Base-by-base conservation (phyloP, 2,329 filamentous ascomycete species). In the Clarireedia homoeocarpa region DNA sequence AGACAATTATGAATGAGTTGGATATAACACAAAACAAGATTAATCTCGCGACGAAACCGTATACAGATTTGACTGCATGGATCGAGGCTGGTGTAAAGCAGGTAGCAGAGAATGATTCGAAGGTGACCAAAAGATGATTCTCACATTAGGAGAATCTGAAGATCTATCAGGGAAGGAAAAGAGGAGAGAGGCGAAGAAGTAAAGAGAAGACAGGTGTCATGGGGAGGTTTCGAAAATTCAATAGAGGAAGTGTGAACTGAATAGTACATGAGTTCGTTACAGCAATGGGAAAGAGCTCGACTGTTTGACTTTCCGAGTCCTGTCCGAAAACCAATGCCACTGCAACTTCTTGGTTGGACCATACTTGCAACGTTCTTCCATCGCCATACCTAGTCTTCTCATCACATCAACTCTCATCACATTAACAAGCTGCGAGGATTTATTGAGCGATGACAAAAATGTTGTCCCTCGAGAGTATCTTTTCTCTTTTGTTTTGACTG, bases 51-150 rank as follows among this genome's bases (percentile, higher is more conserved):
- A 12, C 40, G 40, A 55, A 26, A 55, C 27, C 17, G 24, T 45
- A 30, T 51, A 34, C 48, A 45, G 48, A 55, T 55, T 5, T 27
- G 23, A n/a, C 44, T 47, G 44, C 44, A 55, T 39, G 53, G 30
- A 38, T 24, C 30, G 26, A 42, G 45, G 38, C 34, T 45, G 17
- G n/a, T 26, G 2, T 51, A 51, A 51, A 27, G 40, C 24, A 55
- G 44, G 38, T 55, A 39, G 27, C 47, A 51, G 53, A 38, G 45
- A 51, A 38, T 55, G 26, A 24, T 38, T 44, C 38, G 38, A 51
- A 55, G 39, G 20, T 51, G 53, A 55, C 53, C 53, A 55, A 55
- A 55, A 55, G 47, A 51, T 55, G 50, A 55, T 55, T 20, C 53
- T 27, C 53, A 40, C 36, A n/a, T 5, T 20, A 36, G 39, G 47